Conservation (phyloP, 441 rosid species). For the Biscutella laevigata region DNA sequence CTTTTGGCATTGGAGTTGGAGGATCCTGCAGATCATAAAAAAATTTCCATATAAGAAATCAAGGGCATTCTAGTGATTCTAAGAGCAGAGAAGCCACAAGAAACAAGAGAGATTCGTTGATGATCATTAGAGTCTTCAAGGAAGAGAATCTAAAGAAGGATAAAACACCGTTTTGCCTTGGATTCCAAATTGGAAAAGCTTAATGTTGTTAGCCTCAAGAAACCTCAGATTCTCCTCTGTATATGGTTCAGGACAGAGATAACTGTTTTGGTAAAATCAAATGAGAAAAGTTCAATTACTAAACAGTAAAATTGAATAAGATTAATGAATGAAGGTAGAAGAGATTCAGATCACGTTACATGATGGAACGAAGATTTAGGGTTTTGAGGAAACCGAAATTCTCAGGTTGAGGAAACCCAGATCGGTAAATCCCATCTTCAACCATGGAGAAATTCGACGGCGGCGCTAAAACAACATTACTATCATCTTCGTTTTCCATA, state of each 20-base stretch:
- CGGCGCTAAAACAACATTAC: slow-evolving; percentile 30
- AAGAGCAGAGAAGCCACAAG: no score
- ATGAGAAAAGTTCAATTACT: no score
- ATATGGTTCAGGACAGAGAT: slow-evolving; percentile 77
- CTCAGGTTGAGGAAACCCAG: slow-evolving; percentile 49
- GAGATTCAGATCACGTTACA: slow-evolving; percentile 32
- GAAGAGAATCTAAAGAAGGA: no score
- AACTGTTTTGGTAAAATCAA: slow-evolving; percentile 40
- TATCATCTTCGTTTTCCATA: slow-evolving; percentile 14
- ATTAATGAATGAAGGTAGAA: neutral
- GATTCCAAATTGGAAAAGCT: slow-evolving; percentile 73
- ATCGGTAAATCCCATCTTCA: slow-evolving; percentile 70
- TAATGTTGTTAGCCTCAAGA: slow-evolving; percentile 45
- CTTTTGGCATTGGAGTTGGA: slow-evolving; percentile 44
- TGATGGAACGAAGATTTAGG: slow-evolving; percentile 68
- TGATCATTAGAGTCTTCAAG: neutral
- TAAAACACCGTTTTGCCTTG: slow-evolving; percentile 84
- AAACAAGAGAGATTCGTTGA: neutral
- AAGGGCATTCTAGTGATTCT: no score
- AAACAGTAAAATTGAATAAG: neutral
- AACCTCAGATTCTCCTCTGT: slow-evolving; percentile 67
- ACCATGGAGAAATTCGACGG: slow-evolving; percentile 79
- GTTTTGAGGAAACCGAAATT: slow-evolving; percentile 58
- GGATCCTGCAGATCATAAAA: slow-evolving; percentile 29
- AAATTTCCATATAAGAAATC: neutral